Conservation (phyloP, 805 yeast species). For the Cyberlindnera galapagoensis region DNA sequence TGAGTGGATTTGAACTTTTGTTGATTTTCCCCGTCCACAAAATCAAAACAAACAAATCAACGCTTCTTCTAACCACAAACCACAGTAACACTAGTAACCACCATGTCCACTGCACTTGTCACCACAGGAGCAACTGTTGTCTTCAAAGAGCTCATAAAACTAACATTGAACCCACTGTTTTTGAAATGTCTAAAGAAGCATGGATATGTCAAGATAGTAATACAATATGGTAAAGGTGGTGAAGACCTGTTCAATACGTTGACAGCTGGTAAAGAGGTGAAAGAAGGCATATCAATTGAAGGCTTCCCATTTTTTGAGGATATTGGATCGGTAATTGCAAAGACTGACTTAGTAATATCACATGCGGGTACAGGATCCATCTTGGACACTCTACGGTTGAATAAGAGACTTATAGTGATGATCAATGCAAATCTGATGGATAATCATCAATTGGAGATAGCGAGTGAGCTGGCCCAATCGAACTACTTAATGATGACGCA, state of each 20-base stretch:
- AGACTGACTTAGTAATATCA: slow-evolving; percentile 61
- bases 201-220: slow-evolving; percentile 36
- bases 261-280: slow-evolving; percentile 1
- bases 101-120: slow-evolving; percentile 36
- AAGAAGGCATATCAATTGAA: slow-evolving; percentile 24
- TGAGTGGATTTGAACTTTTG: no score
- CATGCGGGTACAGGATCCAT: slow-evolving; percentile 95
- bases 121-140: slow-evolving; percentile 93
- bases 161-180: slow-evolving; percentile 32
- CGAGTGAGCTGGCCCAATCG: slow-evolving; percentile 40
- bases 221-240: slow-evolving; percentile 53
- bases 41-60: no score
- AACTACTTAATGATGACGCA: slow-evolving; percentile 26
- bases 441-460: slow-evolving; percentile 80
- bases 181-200: slow-evolving; percentile 26
- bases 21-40: no score
- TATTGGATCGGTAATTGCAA: slow-evolving; percentile 34
- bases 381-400: slow-evolving; percentile 58
- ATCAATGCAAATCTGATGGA: slow-evolving; percentile 72
- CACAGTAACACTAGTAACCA: no score
- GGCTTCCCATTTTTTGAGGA: slow-evolving; percentile 44
- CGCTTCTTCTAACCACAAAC: no score
- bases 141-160: slow-evolving; percentile 51
- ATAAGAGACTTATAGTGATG: slow-evolving; percentile 59
- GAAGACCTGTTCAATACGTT: slow-evolving; percentile 20